phyloP scores from a whole-genome alignment of 805 yeast species.

The Starmerella vaccinii region DNA sequence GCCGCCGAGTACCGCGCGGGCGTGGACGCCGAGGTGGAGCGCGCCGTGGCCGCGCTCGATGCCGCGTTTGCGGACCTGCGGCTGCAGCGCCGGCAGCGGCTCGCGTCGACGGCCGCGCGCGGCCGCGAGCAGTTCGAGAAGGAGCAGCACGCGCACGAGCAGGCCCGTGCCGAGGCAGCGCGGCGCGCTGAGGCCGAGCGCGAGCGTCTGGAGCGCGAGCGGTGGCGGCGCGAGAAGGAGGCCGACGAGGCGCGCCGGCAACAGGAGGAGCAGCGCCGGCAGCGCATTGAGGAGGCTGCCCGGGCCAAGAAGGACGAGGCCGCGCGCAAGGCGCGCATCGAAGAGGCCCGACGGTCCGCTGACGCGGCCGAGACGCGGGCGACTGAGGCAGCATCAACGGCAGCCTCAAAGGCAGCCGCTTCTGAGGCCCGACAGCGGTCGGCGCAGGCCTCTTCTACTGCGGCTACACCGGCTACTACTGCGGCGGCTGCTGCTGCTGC shows the following conservation, averaged over 20 bases:
- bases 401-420: too few relatives aligned
- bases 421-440: not conserved
- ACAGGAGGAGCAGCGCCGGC: conserved; percentile 10
- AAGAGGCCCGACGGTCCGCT: not conserved
- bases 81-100: conserved; percentile 1
- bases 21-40: not conserved
- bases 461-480: too few relatives aligned
- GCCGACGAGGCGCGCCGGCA: conserved; percentile 3
- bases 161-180: not conserved
- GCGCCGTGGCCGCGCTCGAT: conserved; percentile 8
- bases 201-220: conserved; percentile 7
- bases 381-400: not conserved
- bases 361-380: conserved; percentile 1
- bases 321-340: conserved; percentile 3
- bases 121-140: conserved; percentile 6
- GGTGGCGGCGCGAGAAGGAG: conserved; percentile 3
- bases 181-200: conserved; percentile 2
- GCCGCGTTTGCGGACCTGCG: conserved; percentile 3
- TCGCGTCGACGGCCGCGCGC: not conserved
- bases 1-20: not conserved
- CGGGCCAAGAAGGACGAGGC: conserved; percentile 20
- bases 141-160: conserved; percentile 3
- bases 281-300: conserved; percentile 8
- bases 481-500: too few relatives aligned
- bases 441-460: not conserved